Evolutionary conservation across 768 basidiomycete species (phyloP).

Genomic region (Cubamyces lactineus): DNA sequence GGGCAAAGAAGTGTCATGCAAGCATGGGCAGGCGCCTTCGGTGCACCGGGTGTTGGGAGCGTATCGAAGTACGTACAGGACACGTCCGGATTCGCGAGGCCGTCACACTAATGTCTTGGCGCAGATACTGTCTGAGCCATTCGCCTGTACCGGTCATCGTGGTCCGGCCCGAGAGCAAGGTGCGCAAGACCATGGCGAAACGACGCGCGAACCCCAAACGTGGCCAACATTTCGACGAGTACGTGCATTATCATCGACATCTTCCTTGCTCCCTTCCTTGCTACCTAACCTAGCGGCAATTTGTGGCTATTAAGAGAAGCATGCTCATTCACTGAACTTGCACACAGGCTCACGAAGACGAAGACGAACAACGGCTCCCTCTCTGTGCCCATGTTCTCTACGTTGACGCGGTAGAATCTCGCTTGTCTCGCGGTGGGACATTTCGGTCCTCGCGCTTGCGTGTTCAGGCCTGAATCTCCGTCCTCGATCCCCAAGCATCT

Average conservation of each 20-base stretch:
- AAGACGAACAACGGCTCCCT: conserved; percentile 24
- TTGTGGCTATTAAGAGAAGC: not conserved
- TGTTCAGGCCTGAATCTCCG: too few species aligned
- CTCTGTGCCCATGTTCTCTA: conserved; percentile 30
- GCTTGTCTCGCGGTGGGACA: too few species aligned
- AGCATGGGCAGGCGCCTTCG: conserved; percentile 53
- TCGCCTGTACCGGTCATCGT: conserved; percentile 97
- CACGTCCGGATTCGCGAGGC: not conserved
- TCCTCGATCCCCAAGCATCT: too few species aligned
- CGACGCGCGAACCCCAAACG: conserved; percentile 88
- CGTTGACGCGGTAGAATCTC: conserved; percentile 26
- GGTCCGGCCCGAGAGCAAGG: conserved; percentile 86
- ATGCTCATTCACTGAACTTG: not conserved
- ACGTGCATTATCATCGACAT: conserved; percentile 28
- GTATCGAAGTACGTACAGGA: conserved; percentile 51
- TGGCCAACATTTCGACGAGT: conserved; percentile 80
- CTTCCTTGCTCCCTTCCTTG: not conserved
- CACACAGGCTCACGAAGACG: conserved; percentile 21
- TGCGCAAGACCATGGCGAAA: conserved; percentile 83
- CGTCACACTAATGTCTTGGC: not conserved
- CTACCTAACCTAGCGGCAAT: not conserved
- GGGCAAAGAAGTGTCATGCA: conserved; percentile 64
- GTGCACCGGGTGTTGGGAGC: conserved; percentile 60
- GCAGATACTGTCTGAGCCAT: conserved; percentile 84
- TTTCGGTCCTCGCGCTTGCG: too few species aligned